A percentile compares a stretch with the other conserved stretches of the same genome.
Conservation (phyloP, 129 eudicot genomes). For the Ambrosia trifida region DNA sequence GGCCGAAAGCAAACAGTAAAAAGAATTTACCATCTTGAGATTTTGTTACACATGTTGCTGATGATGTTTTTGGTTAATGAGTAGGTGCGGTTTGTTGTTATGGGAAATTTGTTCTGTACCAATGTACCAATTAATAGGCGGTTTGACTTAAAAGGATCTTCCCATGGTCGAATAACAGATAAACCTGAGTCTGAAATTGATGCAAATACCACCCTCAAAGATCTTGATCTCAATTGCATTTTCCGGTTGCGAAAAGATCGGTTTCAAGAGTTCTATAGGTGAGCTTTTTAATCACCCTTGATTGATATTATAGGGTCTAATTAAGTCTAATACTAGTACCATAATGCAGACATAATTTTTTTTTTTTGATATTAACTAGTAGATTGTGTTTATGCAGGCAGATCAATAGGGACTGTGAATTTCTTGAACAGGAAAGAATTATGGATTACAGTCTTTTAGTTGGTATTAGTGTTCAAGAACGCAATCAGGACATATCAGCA, state of each 20-base stretch:
- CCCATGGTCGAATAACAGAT: slow-evolving; percentile 84
- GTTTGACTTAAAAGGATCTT: slow-evolving; percentile 93
- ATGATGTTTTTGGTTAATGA: slow-evolving; percentile 19
- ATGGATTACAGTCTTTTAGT: slow-evolving; percentile 95
- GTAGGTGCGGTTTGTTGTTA: slow-evolving; percentile 87
- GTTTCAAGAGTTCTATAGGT: slow-evolving; percentile 95
- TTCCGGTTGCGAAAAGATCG: slow-evolving; percentile 69
- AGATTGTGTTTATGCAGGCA: slow-evolving; percentile 55
- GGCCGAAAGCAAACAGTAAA: background rate
- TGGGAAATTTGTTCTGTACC: slow-evolving; percentile 87
- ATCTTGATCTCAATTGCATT: slow-evolving; percentile 81
- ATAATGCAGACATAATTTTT: background rate
- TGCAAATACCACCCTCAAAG: slow-evolving; percentile 86
- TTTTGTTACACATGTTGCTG: background rate
- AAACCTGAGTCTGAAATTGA: slow-evolving; percentile 77
- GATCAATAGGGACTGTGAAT: slow-evolving; percentile 68
- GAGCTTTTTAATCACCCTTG: slow-evolving; percentile 12
- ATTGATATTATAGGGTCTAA: background rate
- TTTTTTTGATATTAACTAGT: slow-evolving; percentile 17
- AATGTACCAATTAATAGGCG: slow-evolving; percentile 69
- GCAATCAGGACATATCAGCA: slow-evolving; percentile 40
- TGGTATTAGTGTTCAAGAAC: slow-evolving; percentile 72
- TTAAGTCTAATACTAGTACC: background rate
- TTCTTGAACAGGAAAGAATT: slow-evolving; percentile 85
- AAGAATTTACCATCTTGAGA: background rate